Evolutionary conservation across 108 stramenopile genomes (phyloP).

Genomic region (Cyclotella sp.): DNA sequence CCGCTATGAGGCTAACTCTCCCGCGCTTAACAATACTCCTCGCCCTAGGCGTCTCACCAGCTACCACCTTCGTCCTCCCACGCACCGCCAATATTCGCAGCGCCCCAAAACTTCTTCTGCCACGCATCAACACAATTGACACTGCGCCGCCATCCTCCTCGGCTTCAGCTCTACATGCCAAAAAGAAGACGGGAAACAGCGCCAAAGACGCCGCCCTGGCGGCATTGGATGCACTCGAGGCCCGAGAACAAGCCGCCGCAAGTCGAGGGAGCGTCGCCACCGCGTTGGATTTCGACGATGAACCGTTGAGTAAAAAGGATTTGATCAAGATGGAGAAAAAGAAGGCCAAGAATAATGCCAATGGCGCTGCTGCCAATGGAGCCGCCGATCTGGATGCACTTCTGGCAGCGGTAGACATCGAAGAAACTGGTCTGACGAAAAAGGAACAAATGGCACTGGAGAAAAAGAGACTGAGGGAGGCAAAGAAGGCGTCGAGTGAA

Average conservation of each 20-base stretch:
- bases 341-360: constrained; percentile 8
- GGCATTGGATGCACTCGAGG: constrained; percentile 64
- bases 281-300: constrained; percentile 20
- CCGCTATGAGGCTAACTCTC: constrained; percentile 33
- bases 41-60: constrained; percentile 22
- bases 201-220: constrained; percentile 68
- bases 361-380: not conserved
- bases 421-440: constrained; percentile 32
- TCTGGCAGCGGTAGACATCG: not conserved
- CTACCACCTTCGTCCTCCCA: constrained; percentile 8
- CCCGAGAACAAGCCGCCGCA: constrained; percentile 13
- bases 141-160: not conserved
- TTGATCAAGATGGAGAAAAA: not conserved
- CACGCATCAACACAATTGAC: not conserved
- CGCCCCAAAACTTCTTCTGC: not conserved
- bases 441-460: constrained; percentile 54
- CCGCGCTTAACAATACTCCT: constrained; percentile 23
- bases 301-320: constrained; percentile 1
- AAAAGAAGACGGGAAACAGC: constrained; percentile 61
- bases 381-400: constrained; percentile 10
- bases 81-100: not conserved
- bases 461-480: constrained; percentile 61
- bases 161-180: constrained; percentile 59
- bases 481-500: constrained; percentile 43
- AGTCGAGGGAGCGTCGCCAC: constrained; percentile 9